Evolutionary conservation across 1,139 yeast species (phyloP), one percentile per base, ranked within the genome.

Genomic region (Debaryomycetaceae sp.): DNA sequence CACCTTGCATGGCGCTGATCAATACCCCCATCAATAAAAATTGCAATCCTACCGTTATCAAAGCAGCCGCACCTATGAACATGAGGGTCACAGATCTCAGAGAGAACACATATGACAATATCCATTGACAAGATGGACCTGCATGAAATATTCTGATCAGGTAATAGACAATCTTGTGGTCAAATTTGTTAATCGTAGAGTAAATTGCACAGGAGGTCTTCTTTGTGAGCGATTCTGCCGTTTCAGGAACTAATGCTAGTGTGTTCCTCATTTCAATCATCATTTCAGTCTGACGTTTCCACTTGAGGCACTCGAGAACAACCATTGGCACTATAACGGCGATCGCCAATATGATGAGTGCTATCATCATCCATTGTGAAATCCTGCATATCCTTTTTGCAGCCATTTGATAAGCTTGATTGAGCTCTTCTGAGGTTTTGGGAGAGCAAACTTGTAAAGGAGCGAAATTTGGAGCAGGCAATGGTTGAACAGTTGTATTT

Each of bases 41-140:
- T 44, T 79, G 84, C 3, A 75, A 46, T 1, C 62, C 32, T n/a
- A 74, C 66, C 1, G 71, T 53, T 1, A 71, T 7, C 1, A 77
- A 32, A 0, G 83, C 84, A 15, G 68, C 48, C 0, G 75, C 2
- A 0, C 75, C 75, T 3, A 79, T 42, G 1, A 68, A 51, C 1
- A 78, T 43, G 0, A 76, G 45, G 2, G 63, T 47, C 3, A 65
- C 28, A 0, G 83, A 67, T 23, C 68, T 53, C 4, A 64, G 54
- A 0, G 83, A 71, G 1, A 72, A 49, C n/a, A 65, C 39, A 44
- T 73, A 80, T 13, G 33, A 27, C 9, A 27, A n/a, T 4, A 27
- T n/a, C 32, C 32, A 23, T 69, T 62, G 1, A 67, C 35, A 1
- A 73, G 27, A 85, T 86, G 79, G 17, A 48, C 33, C 1, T 7